Base-by-base conservation (phyloP, 1,139 yeast genomes). In the Sugiyamaella sp. region DNA sequence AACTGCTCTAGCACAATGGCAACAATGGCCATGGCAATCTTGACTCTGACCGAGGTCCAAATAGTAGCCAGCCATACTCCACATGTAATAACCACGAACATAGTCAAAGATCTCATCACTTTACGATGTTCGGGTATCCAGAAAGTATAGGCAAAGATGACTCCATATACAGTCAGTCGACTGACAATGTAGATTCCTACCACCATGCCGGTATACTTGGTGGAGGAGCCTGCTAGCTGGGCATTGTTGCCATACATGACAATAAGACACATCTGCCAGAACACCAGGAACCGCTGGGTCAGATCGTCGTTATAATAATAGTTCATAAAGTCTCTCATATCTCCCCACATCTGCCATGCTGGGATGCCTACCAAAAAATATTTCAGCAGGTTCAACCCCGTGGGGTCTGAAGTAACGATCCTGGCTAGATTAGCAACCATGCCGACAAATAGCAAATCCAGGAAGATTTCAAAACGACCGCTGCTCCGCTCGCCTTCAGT, bases 371-470 rank as follows among this genome's bases (percentile, higher is more conserved):
- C 67, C 42, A 84, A 63, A 10, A 81, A 59, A 60, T 81, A 83
- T 60, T 76, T 75, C 45, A 80, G 67, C 22, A 82, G 67, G 0
- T 82, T 71, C 2, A 65, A 66, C 35, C 84, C 83, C 37, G 76
- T 67, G 17, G 84, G 83, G 20, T 75, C 66, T 54, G 78, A 80
- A 12, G 80, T 74, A 0, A 85, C 86, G 44, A 69, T 70, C 1
- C 80, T 75, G 0, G 88, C 87, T 53, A 83, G 70, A 57, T 81
- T 81, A 32, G 86, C 81, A 32, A 82, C 80, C 51, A 84, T 79
- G 2, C 86, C 88, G 58, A 83, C 88, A 61, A 83, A 83, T 62
- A 82, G 70, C 68, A 84, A 75, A 66, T 84, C 88, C 49, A 83
- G 68, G 60, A 84, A 84, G 66, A 84, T 74, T 62, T 84, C 88